Evolutionary conservation across 345 rosid species (phyloP).

Genomic region (Populus alba): DNA sequence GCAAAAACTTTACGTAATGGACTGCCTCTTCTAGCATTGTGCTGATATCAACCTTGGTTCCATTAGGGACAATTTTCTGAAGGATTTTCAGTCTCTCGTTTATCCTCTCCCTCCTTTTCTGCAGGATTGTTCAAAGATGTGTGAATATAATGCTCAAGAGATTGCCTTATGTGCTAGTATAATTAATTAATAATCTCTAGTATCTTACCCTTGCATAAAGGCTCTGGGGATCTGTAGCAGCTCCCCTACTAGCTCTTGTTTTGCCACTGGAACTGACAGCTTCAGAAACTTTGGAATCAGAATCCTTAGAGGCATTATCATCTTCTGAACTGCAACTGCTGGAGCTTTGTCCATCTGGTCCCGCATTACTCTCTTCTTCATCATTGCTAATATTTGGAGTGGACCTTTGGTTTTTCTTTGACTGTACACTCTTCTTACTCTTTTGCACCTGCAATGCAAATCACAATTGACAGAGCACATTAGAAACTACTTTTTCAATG

Average conservation of each 20-base stretch:
- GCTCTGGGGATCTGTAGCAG: conserved; percentile 97
- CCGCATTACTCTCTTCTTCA: conserved; percentile 40
- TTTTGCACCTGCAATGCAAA: conserved; percentile 23
- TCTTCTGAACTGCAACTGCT: conserved; percentile 61
- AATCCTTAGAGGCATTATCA: conserved; percentile 50
- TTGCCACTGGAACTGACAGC: conserved; percentile 54
- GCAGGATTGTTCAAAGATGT: conserved; percentile 12
- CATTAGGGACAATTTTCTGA: conserved; percentile 88
- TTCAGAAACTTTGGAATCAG: conserved; percentile 32
- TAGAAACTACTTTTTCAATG: background rate
- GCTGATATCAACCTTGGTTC: conserved; percentile 89
- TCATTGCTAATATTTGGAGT: conserved; percentile 22
- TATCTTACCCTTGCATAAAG: conserved; percentile 77
- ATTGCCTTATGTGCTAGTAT: background rate
- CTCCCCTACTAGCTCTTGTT: conserved; percentile 67
- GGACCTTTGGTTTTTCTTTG: conserved; percentile 44
- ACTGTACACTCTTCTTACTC: conserved; percentile 24
- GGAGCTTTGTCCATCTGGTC: conserved; percentile 49
- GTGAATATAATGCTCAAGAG: background rate
- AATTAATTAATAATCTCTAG: background rate
- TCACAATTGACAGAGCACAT: background rate
- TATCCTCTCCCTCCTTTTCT: conserved; percentile 89
- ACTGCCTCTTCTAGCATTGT: conserved; percentile 98
- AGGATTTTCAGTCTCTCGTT: conserved; percentile 70
- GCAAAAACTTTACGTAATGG: conserved; percentile 79